Evolutionary conservation across 305 asterid species (phyloP).

Genomic region (Fraxinus nigra): DNA sequence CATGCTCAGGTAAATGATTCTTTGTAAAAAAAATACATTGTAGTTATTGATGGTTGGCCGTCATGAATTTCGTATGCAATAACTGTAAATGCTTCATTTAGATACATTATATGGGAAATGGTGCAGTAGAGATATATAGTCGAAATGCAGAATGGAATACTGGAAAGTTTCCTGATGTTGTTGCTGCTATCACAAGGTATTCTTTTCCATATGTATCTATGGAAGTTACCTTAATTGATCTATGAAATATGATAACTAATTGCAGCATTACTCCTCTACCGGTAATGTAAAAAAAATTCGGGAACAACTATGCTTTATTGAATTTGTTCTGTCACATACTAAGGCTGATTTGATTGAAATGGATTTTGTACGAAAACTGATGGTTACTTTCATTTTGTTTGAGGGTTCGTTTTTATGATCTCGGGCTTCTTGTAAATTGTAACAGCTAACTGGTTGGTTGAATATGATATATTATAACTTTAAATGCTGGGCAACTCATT

Average conservation of each 20-base stretch:
- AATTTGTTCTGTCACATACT: not conserved
- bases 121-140: constrained; percentile 92
- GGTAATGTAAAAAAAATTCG: not conserved
- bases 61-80: constrained; percentile 4
- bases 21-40: constrained; percentile 10
- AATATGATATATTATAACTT: not conserved
- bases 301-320: not conserved
- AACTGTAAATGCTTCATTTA: constrained; percentile 30
- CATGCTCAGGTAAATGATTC: constrained; percentile 82
- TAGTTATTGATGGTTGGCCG: not conserved
- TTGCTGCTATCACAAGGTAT: constrained; percentile 75
- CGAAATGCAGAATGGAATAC: constrained; percentile 92
- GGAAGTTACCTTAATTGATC: constrained; percentile 4
- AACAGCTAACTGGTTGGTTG: not conserved
- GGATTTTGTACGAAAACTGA: not conserved
- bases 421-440: not conserved
- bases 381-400: not conserved
- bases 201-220: constrained; percentile 18
- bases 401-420: not conserved
- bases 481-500: not conserved
- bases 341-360: not conserved
- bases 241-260: constrained; percentile 11
- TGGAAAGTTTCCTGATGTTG: constrained; percentile 93
- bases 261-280: not conserved
- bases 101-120: constrained; percentile 86